phyloP scores from a whole-genome alignment of 2,329 filamentous ascomycete genomes.

The Amylocarpus encephaloides region DNA sequence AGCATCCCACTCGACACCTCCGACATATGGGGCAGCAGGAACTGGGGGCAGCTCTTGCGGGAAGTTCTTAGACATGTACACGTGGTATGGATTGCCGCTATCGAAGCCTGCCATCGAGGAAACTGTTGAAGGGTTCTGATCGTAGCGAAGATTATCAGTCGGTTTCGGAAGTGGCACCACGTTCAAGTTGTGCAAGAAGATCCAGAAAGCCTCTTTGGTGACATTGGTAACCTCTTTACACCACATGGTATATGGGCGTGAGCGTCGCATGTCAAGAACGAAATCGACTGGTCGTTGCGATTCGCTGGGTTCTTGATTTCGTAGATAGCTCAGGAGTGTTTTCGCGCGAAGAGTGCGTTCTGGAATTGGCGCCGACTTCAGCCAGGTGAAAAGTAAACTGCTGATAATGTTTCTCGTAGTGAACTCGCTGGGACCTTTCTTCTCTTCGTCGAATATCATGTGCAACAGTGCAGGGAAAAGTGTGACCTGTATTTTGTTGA shows the following conservation, averaged over 20 bases:
- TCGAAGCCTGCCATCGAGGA: constrained; percentile 32
- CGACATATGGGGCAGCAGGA: constrained; percentile 90
- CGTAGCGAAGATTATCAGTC: constrained; percentile 29
- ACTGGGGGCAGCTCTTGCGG: constrained; percentile 83
- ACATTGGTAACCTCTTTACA: constrained; percentile 87
- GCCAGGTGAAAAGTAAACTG: constrained; percentile 81
- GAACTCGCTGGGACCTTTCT: constrained; percentile 95
- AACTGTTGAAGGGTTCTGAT: constrained; percentile 24
- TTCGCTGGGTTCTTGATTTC: constrained; percentile 71
- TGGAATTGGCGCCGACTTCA: constrained; percentile 57
- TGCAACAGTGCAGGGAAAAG: constrained; percentile 80
- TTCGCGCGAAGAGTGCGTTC: constrained; percentile 64
- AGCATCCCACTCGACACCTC: constrained; percentile 97
- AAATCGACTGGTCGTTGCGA: constrained; percentile 74
- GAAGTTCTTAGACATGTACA: constrained; percentile 67
- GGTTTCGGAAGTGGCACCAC: constrained; percentile 59
- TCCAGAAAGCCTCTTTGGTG: constrained; percentile 98
- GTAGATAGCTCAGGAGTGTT: constrained; percentile 72
- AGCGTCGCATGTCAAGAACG: constrained; percentile 80
- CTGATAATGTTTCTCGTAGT: constrained; percentile 87
- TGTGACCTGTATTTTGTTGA: constrained; percentile 70
- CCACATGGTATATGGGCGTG: constrained; percentile 88
- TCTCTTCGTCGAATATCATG: constrained; percentile 96
- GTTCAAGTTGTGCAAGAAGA: constrained; percentile 92
- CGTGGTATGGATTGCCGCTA: constrained; percentile 37